Conservation (phyloP, 2,329 filamentous ascomycete species). For the Fusarium algeriense region DNA sequence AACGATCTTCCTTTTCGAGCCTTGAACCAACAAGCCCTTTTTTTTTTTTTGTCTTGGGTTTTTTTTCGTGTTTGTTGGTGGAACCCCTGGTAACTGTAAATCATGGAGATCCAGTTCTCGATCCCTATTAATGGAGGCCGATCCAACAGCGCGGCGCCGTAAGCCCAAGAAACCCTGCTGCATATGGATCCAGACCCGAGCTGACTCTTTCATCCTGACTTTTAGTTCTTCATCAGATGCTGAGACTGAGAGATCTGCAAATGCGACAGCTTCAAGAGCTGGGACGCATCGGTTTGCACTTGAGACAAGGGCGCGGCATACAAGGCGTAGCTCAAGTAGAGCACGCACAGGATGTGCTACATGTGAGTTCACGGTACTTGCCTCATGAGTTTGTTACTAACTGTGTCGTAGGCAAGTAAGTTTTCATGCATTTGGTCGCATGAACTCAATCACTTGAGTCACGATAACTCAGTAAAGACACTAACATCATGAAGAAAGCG, state of each 20-base stretch:
- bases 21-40: conserved; percentile 4
- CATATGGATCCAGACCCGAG: conserved; percentile 18
- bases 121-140: conserved; percentile 45
- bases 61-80: conserved; percentile 11
- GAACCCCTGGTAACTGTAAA: conserved; percentile 11
- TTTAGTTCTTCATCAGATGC: conserved; percentile 32
- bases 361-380: conserved; percentile 47
- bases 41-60: neutral
- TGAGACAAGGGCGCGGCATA: conserved; percentile 54
- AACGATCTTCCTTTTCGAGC: conserved; percentile 12
- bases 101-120: conserved; percentile 57
- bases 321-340: conserved; percentile 54
- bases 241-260: conserved; percentile 31
- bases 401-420: conserved; percentile 51
- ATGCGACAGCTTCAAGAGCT: conserved; percentile 38
- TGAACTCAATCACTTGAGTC: neutral
- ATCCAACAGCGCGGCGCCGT: conserved; percentile 42
- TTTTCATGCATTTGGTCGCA: conserved; percentile 5
- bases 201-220: neutral
- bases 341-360: conserved; percentile 55
- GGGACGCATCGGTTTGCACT: conserved; percentile 55
- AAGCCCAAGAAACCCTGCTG: conserved; percentile 35
- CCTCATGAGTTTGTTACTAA: conserved; percentile 16
- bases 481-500: conserved; percentile 51
- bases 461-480: neutral